These are phyloP conservation scores for Hortaea werneckii DNA, from an alignment of 2,329 filamentous ascomycete genomes.

Conservation along the genomic window DNA sequence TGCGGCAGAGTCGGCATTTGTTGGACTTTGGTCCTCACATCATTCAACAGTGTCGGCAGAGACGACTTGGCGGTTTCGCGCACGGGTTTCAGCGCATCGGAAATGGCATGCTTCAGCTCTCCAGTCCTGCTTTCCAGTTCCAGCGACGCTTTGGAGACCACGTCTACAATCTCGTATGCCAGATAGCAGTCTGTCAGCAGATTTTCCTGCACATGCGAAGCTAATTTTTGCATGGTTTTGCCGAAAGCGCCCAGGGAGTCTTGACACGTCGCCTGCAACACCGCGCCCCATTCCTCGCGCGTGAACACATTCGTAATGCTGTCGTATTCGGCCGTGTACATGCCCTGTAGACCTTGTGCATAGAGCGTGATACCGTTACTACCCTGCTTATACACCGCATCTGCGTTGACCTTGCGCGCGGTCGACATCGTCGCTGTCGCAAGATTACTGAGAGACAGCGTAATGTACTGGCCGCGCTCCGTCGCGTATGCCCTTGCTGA, in stretches of 20 bases:
- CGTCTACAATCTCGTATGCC: slow-evolving; percentile 89
- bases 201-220: slow-evolving; percentile 78
- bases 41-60: slow-evolving; percentile 71
- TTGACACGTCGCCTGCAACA: slow-evolving; percentile 71
- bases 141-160: slow-evolving; percentile 69
- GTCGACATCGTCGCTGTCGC: slow-evolving; percentile 73
- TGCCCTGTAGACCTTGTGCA: slow-evolving; percentile 72
- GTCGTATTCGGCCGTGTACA: slow-evolving; percentile 81
- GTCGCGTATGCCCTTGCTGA: slow-evolving; percentile 78
- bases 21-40: slow-evolving; percentile 62
- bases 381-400: slow-evolving; percentile 76
- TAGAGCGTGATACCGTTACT: slow-evolving; percentile 90
- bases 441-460: slow-evolving; percentile 70
- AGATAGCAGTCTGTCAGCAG: slow-evolving; percentile 86
- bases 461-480: slow-evolving; percentile 77
- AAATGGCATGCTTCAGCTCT: slow-evolving; percentile 72
- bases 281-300: slow-evolving; percentile 70
- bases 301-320: slow-evolving; percentile 82
- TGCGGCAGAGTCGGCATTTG: slow-evolving; percentile 58
- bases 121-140: slow-evolving; percentile 73
- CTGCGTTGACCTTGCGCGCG: slow-evolving; percentile 60
- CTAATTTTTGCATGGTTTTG: slow-evolving; percentile 77
- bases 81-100: slow-evolving; percentile 78
- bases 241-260: slow-evolving; percentile 70
- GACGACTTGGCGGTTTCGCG: slow-evolving; percentile 86